phyloP scores from a whole-genome alignment of 2,329 filamentous ascomycete species.

The Rutstroemia sp. region DNA sequence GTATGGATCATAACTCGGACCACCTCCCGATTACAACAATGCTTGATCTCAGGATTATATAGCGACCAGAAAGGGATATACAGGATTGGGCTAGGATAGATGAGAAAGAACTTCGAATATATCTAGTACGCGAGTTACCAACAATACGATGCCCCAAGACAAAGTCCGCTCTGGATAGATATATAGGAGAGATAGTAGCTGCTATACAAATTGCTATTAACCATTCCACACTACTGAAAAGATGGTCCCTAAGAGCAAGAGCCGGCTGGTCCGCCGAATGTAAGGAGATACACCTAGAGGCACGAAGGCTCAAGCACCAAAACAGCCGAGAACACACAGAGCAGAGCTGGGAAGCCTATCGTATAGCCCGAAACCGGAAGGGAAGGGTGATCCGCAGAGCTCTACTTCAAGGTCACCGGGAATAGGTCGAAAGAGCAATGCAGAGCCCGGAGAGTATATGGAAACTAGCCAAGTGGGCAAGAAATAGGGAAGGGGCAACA shows the following conservation, averaged over 20 bases:
- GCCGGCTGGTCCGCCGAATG: conserved; percentile 5
- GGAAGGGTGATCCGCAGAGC: too few relatives aligned
- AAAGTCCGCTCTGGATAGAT: too few relatives aligned
- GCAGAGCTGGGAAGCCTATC: conserved; percentile 11
- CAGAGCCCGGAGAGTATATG: conserved; percentile 7
- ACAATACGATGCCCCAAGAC: too few relatives aligned
- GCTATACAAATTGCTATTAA: conserved; percentile 1
- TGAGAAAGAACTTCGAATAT: too few relatives aligned
- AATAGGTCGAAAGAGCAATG: conserved; percentile 10
- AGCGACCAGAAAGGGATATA: too few relatives aligned
- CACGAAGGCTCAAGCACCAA: neutral
- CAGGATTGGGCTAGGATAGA: too few relatives aligned
- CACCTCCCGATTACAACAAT: too few relatives aligned
- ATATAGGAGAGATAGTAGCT: too few relatives aligned
- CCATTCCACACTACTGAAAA: conserved; percentile 2
- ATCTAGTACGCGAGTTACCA: too few relatives aligned
- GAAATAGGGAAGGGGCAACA: conserved; percentile 4
- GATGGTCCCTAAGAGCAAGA: conserved; percentile 6
- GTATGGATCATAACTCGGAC: too few relatives aligned
- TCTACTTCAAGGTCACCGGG: conserved; percentile 4
- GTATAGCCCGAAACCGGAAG: conserved; percentile 10
- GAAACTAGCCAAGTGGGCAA: conserved; percentile 9
- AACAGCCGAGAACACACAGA: neutral
- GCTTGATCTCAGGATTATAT: too few relatives aligned
- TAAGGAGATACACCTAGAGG: conserved; percentile 1